These are phyloP conservation scores for Cicer bijugum DNA, from an alignment of 306 rosid genomes.

Conservation along the genomic window DNA sequence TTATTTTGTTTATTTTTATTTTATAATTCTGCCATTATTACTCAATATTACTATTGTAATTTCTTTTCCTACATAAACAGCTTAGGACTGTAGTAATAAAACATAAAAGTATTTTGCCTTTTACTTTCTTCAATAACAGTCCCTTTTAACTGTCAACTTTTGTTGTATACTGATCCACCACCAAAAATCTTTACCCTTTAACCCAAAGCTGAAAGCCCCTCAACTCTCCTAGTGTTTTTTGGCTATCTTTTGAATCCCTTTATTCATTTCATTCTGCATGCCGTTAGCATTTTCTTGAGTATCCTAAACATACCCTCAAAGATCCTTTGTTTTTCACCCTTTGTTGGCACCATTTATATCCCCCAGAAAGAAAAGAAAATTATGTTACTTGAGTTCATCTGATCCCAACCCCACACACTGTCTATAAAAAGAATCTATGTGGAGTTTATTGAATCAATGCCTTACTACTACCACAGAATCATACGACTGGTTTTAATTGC, in stretches of 20 bases:
- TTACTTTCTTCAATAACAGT: not conserved
- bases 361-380: not conserved
- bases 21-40: too few species aligned
- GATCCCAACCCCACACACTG: conserved; percentile 1
- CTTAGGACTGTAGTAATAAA: too few species aligned
- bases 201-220: not conserved
- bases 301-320: not conserved
- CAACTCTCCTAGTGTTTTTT: conserved; percentile 4
- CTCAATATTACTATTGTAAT: too few species aligned
- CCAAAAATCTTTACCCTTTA: not conserved
- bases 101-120: too few species aligned
- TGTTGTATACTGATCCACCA: not conserved
- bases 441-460: conserved; percentile 7
- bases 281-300: not conserved
- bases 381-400: not conserved
- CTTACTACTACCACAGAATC: conserved; percentile 2
- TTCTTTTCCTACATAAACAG: too few species aligned
- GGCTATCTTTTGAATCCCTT: not conserved
- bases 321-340: conserved; percentile 8
- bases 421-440: not conserved
- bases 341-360: conserved; percentile 13
- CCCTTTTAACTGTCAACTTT: not conserved
- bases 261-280: not conserved
- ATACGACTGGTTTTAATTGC: not conserved
- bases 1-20: too few species aligned